Percentiles rank a stretch among this genome's conserved stretches.
phyloP scores from a whole-genome alignment of 2,329 filamentous ascomycete genomes.

The Zymoseptoria pseudotritici region DNA sequence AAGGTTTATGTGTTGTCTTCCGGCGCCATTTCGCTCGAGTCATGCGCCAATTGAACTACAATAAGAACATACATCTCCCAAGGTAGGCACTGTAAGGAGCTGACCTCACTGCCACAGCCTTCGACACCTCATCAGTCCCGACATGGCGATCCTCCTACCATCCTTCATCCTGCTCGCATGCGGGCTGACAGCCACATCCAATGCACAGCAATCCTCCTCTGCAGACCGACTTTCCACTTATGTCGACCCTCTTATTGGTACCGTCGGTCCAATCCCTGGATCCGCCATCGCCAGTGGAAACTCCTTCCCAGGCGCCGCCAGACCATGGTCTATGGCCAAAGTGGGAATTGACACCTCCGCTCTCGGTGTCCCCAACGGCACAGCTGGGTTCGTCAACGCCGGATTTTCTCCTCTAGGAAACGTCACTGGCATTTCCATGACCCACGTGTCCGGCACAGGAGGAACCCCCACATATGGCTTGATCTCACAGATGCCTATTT shows the following conservation, averaged over 20 bases:
- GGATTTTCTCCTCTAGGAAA: slow-evolving; percentile 36
- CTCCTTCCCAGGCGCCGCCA: slow-evolving; percentile 32
- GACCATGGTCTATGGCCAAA: slow-evolving; percentile 37
- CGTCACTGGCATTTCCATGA: slow-evolving; percentile 34
- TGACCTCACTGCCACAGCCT: not conserved
- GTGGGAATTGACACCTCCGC: slow-evolving; percentile 35
- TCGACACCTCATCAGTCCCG: not conserved
- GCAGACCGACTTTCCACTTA: slow-evolving; percentile 15
- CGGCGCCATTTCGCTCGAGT: too few species aligned
- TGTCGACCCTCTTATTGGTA: slow-evolving; percentile 43
- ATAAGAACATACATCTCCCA: not conserved
- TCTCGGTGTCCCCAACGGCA: slow-evolving; percentile 14
- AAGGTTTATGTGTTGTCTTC: too few species aligned
- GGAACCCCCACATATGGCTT: slow-evolving; percentile 33
- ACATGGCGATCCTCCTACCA: not conserved
- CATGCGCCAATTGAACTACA: not conserved
- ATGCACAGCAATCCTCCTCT: not conserved
- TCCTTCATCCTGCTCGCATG: not conserved
- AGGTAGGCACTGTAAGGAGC: not conserved
- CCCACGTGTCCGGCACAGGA: slow-evolving; percentile 31
- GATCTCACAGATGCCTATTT: slow-evolving; percentile 36
- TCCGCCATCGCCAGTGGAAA: slow-evolving; percentile 34
- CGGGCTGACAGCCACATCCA: not conserved
- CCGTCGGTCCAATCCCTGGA: slow-evolving; percentile 39
- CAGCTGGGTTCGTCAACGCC: slow-evolving; percentile 29